These are phyloP conservation scores for Apiospora phragmitis DNA, from an alignment of 2,329 filamentous ascomycete genomes.

Conservation along the genomic window DNA sequence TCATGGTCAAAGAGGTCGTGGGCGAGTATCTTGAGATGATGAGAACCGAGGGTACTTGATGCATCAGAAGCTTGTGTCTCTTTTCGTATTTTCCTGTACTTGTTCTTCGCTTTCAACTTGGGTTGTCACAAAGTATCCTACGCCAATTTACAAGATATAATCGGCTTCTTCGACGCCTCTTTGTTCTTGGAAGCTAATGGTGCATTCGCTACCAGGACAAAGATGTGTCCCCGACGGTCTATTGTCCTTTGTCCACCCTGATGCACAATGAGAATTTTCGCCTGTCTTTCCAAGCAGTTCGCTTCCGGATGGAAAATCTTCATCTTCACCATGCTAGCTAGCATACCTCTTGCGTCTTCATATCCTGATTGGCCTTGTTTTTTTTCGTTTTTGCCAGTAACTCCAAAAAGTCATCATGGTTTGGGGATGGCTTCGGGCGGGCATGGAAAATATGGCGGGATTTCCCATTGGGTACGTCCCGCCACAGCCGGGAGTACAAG, in stretches of 20 bases:
- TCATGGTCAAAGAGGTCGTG: conserved; percentile 3
- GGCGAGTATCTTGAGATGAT: conserved; percentile 1
- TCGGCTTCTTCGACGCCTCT: background rate
- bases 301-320: background rate
- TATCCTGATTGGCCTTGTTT: background rate
- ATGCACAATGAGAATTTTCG: background rate
- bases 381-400: background rate
- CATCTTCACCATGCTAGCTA: background rate
- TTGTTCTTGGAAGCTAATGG: background rate
- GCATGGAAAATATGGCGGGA: background rate
- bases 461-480: background rate
- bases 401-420: background rate
- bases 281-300: background rate
- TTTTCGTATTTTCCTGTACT: background rate
- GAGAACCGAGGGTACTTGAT: background rate
- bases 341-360: background rate
- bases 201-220: background rate
- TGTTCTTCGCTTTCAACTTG: background rate
- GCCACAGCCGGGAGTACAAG: background rate
- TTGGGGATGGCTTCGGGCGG: background rate
- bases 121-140: background rate
- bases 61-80: background rate
- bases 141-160: background rate
- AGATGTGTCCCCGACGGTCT: background rate
- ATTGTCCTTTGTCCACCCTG: background rate